Base-by-base conservation (phyloP, 2,329 filamentous ascomycete genomes). In the Colletotrichum scovillei region DNA sequence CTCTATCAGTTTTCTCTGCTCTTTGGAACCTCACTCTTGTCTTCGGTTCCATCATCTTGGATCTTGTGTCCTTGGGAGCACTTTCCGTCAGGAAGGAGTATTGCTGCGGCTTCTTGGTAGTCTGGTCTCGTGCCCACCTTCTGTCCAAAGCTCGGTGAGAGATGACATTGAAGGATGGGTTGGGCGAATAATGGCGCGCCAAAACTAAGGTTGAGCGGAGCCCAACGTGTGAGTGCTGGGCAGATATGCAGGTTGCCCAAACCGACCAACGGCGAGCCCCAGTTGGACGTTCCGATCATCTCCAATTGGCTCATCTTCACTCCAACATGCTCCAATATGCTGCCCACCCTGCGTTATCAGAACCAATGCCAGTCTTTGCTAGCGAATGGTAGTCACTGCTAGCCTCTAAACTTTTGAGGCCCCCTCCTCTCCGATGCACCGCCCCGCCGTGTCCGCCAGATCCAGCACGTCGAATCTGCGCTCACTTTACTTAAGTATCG, bases 191-290 rank as follows among this genome's bases (percentile, higher is more conserved):
- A 70, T 16, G 55, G 22, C 22, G 65, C n/a, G 46, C 28, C n/a
- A 49, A 55, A 30, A 16, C 53, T 8, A 42, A 52, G 35, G 49
- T 46, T 42, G 52, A 49, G 68, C 72, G 72, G 69, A 67, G 72
- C 63, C 68, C 63, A 68, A 70, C 66, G 67, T 68, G 30, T 60
- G 59, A 46, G 60, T 63, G 74, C 74, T 75, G 74, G 74, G 74
- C 74, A 72, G 26, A 58, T 66, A 73, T 75, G 74, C 74, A 75
- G 74, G 63, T 52, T 72, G 59, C 73, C 58, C 62, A 32, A 58
- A 58, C 16, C 5, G 63, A 56, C 30, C 26, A 58, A 65, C 55
- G 16, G 35, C 55, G 24, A 28, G 67, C 62, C 52, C 63, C 68
- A 58, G 57, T 72, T 63, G 32, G 32, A 24, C 2, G 22, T 32